Percentiles rank a stretch among this genome's conserved stretches.
These are phyloP conservation scores for Russula griseocarnosa DNA, from an alignment of 768 basidiomycete genomes.

Conservation along the genomic window DNA sequence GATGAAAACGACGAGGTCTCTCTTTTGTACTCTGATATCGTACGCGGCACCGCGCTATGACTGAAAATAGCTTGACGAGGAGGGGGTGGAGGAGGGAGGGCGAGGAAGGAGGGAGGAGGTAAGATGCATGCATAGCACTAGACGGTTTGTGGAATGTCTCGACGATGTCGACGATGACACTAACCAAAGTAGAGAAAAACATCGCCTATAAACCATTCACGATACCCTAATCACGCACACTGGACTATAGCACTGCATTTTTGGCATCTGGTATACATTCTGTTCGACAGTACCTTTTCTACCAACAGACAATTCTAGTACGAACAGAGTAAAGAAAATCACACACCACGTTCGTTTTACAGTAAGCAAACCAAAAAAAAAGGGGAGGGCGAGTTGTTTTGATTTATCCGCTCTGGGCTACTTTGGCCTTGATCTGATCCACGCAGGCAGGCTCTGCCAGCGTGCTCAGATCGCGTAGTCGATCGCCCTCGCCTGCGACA, in stretches of 20 bases:
- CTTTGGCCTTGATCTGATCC: constrained; percentile 78
- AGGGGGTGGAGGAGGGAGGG: not conserved
- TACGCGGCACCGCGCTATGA: constrained; percentile 12
- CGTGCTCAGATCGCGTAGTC: constrained; percentile 92
- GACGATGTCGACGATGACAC: constrained; percentile 22
- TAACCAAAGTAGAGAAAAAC: constrained; percentile 12
- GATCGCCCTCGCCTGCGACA: constrained; percentile 88
- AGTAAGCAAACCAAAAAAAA: too few species aligned
- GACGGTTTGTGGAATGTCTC: constrained; percentile 14
- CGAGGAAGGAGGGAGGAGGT: not conserved
- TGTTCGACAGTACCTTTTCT: not conserved
- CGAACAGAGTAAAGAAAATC: not conserved
- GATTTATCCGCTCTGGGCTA: constrained; percentile 39
- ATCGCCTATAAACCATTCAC: constrained; percentile 21
- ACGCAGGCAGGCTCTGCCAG: constrained; percentile 86
- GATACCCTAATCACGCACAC: constrained; percentile 21
- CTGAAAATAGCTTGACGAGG: not conserved
- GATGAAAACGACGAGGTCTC: constrained; percentile 10
- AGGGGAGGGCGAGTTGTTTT: too few species aligned
- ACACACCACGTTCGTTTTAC: not conserved
- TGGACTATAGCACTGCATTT: not conserved
- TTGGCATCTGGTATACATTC: constrained; percentile 12
- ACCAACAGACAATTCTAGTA: not conserved
- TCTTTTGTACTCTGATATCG: constrained; percentile 21
- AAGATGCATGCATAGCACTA: too few species aligned